phyloP scores from a whole-genome alignment of 2,329 filamentous ascomycete genomes.

The Alternaria consortialis region DNA sequence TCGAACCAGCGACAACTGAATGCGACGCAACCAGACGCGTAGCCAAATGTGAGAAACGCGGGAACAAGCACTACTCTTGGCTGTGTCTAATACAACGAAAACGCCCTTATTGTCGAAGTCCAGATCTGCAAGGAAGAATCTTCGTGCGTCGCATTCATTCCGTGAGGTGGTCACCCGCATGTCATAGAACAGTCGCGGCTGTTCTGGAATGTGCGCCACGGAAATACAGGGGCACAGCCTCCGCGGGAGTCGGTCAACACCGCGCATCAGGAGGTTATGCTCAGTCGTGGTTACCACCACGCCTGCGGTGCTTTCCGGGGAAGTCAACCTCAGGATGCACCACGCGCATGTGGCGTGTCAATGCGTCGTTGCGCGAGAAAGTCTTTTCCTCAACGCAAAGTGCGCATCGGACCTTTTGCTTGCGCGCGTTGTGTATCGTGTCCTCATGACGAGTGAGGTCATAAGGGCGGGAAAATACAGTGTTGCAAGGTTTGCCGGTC shows the following conservation, averaged over 20 bases:
- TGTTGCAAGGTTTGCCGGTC: conserved; percentile 93
- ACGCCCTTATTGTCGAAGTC: neutral
- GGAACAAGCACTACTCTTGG: conserved; percentile 8
- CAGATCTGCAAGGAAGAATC: conserved; percentile 10
- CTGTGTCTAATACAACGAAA: neutral
- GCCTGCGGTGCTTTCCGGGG: conserved; percentile 68
- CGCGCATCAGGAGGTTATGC: conserved; percentile 14
- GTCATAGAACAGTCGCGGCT: conserved; percentile 25
- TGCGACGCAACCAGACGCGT: conserved; percentile 8
- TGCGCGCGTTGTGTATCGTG: conserved; percentile 93
- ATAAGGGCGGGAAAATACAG: conserved; percentile 93
- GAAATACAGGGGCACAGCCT: conserved; percentile 11
- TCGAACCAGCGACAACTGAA: conserved; percentile 26
- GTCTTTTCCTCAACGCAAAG: conserved; percentile 96
- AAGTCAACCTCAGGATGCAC: conserved; percentile 90
- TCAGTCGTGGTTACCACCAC: conserved; percentile 52
- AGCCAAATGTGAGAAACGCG: neutral
- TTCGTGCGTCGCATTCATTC: conserved; percentile 17
- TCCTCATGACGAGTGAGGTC: conserved; percentile 96
- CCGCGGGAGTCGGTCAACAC: conserved; percentile 27
- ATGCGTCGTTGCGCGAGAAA: conserved; percentile 92
- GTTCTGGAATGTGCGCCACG: conserved; percentile 34
- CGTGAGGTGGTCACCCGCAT: conserved; percentile 18
- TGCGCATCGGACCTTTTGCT: conserved; percentile 93
- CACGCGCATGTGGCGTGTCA: conserved; percentile 93